A percentile compares a stretch with the other conserved stretches of the same genome.
Conservation (phyloP, 352 stramenopile genomes). For the Phytophthora sp. region DNA sequence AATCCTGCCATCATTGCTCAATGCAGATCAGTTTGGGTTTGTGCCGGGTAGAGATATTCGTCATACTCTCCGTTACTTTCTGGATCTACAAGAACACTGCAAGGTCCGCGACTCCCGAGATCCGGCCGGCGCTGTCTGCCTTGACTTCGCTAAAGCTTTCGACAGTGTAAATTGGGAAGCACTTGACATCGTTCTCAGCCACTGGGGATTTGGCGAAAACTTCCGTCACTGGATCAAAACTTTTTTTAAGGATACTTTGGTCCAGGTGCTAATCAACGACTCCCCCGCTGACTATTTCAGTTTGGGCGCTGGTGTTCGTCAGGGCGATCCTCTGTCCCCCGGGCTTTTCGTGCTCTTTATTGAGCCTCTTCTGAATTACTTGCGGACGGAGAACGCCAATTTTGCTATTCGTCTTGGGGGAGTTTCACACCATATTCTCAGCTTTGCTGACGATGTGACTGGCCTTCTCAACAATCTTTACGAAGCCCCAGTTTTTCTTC, state of each 20-base stretch:
- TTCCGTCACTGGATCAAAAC: neutral
- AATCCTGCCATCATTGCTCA: neutral
- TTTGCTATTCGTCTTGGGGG: neutral
- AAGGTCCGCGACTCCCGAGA: neutral
- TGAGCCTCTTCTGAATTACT: neutral
- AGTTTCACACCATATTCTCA: neutral
- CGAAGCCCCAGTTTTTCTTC: no score
- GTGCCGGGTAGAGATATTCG: neutral
- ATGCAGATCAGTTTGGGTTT: neutral
- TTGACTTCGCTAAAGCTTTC: slow-evolving; percentile 4
- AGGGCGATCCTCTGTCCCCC: neutral
- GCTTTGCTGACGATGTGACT: neutral
- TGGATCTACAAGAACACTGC: neutral
- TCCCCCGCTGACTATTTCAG: neutral
- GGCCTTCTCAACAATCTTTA: no score
- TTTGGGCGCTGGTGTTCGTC: neutral
- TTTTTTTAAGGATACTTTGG: neutral
- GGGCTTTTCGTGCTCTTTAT: neutral
- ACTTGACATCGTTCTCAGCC: neutral
- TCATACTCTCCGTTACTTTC: no score
- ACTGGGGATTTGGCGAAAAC: neutral
- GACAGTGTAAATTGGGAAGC: slow-evolving; percentile 1
- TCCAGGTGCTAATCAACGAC: neutral
- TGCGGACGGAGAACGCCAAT: neutral
- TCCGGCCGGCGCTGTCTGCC: neutral